Evolutionary conservation across 2,329 filamentous ascomycete species (phyloP).

Genomic region (Lecanoromycetidae sp.): DNA sequence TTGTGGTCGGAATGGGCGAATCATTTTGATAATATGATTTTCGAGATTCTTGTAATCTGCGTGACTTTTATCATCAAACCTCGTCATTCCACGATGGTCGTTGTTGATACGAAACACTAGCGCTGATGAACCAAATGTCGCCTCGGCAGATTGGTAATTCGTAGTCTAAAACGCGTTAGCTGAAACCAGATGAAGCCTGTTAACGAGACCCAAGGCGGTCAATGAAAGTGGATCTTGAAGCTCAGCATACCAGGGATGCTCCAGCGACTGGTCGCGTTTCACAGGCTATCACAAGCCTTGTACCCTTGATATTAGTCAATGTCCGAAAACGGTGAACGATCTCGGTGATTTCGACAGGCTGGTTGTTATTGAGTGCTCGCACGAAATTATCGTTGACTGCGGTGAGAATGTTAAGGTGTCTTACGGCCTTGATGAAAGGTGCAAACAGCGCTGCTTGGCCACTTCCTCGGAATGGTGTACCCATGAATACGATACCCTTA

Average conservation of each 20-base stretch:
- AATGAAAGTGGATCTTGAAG: no score
- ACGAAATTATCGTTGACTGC: conserved; percentile 5
- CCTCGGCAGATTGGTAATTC: neutral
- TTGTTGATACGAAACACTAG: neutral
- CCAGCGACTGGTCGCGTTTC: neutral
- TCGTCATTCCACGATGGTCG: conserved; percentile 1
- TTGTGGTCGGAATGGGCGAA: no score
- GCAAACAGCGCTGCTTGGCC: conserved; percentile 1
- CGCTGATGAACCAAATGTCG: neutral
- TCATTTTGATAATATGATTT: neutral
- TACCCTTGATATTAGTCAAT: neutral
- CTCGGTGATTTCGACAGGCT: neutral
- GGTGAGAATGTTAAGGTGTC: neutral
- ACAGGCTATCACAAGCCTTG: neutral
- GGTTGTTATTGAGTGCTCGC: neutral
- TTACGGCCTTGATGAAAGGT: conserved; percentile 1
- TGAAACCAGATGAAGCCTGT: neutral
- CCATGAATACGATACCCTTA: conserved; percentile 6
- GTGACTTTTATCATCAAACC: conserved; percentile 1
- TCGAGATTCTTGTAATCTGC: conserved; percentile 3
- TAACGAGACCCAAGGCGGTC: no score
- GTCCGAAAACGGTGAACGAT: conserved; percentile 1
- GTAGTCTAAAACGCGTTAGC: neutral
- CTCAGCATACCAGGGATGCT: neutral
- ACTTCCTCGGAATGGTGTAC: conserved; percentile 4